A percentile compares a stretch with the other conserved stretches of the same genome.
phyloP scores from a whole-genome alignment of 257 asterid species.

The Solanum microdontum region DNA sequence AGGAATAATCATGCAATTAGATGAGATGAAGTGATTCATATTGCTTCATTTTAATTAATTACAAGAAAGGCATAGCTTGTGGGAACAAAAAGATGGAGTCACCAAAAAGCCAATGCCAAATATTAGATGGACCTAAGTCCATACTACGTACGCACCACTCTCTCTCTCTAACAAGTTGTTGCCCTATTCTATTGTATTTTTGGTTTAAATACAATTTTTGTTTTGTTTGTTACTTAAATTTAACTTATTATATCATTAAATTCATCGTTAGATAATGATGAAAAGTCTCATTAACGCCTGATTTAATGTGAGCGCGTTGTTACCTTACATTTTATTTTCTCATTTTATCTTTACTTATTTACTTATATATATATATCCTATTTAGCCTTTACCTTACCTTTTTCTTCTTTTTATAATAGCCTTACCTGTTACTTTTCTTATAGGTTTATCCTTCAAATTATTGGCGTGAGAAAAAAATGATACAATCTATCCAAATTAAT shows the following conservation, averaged over 20 bases:
- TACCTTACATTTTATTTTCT: not conserved
- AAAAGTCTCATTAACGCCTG: too few species aligned
- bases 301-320: not conserved
- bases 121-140: constrained; percentile 28
- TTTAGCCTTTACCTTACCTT: not conserved
- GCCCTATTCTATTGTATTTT: not conserved
- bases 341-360: not conserved
- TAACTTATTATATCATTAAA: not conserved
- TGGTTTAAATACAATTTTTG: not conserved
- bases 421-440: not conserved
- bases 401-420: not conserved
- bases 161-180: not conserved
- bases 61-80: constrained; percentile 2
- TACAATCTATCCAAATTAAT: not conserved
- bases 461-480: not conserved
- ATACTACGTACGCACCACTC: not conserved
- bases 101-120: not conserved
- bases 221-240: not conserved
- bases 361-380: not conserved
- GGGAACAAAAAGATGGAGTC: constrained; percentile 3
- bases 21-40: not conserved
- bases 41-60: not conserved
- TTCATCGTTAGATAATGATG: not conserved
- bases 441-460: not conserved
- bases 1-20: constrained; percentile 1